Base-by-base conservation (phyloP, 1,284 basidiomycete species). In the Mycosarcoma maydis region DNA sequence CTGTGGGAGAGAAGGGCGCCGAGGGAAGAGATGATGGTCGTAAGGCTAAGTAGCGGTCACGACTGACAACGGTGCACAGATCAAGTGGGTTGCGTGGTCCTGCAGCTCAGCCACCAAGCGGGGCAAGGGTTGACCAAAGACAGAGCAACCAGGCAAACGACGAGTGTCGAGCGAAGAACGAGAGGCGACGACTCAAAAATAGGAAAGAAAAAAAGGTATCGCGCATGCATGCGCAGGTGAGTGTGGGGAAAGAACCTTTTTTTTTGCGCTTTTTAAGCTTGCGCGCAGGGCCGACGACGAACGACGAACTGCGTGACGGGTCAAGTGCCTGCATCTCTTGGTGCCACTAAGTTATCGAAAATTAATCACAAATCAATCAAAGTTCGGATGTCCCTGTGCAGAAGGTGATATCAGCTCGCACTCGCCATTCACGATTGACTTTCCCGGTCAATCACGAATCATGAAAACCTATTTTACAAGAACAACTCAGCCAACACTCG, bases 171-270 rank as follows among this genome's bases (percentile, higher is more conserved):
- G 36, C 17, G 10, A 8, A 13, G 38, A 14, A 19, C 36, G 9
- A 22, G 22, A 37, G 36, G 26, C 19, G 37, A 17, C 13, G 13
- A 16, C n/a, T 8, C 20, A 39, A 41, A 14, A 26, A 38, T 24
- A 6, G 10, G 29, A 19, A 11, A 20, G 6, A 7, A 38, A 32
- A 38, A 32, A 37, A 38, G 26, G 29, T 13, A 33, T 19, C 20
- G 11, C 29, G 32, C 47, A 41, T 49, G 47, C 47, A 49, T 24
- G 37, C 17, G 14, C 43, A 34, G 33, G 33, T 33, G 43, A 48
- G 38, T 48, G 46, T 48, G 46, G 46, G 46, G 38, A 41, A 49
- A 48, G 17, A 41, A 40, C 13, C 33, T n/a, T 26, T 34, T 49
- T 41, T n/a, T n/a, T n/a, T n/a, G n/a, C n/a, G n/a, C n/a, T n/a